These are phyloP conservation scores for Wickerhamiella musiphila DNA, from an alignment of 805 yeast species.

Conservation along the genomic window DNA sequence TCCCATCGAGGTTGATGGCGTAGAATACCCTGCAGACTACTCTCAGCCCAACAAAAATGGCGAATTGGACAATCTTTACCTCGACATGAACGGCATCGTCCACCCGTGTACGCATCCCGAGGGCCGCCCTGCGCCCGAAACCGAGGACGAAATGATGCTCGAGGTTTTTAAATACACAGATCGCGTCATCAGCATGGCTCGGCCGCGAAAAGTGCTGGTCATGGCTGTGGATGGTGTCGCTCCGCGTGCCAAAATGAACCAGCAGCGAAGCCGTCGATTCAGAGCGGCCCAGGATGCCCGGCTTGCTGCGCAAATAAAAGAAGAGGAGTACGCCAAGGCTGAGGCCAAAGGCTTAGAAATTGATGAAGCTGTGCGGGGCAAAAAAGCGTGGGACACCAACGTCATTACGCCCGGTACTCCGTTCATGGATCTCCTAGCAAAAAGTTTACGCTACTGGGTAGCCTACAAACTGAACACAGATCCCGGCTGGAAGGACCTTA, in stretches of 20 bases:
- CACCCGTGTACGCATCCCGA: conserved; percentile 99
- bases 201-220: conserved; percentile 82
- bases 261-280: conserved; percentile 86
- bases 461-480: conserved; percentile 75
- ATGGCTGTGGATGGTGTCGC: conserved; percentile 99
- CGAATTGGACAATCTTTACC: conserved; percentile 78
- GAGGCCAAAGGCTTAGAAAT: conserved; percentile 54
- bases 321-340: conserved; percentile 37
- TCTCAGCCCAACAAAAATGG: conserved; percentile 81
- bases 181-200: conserved; percentile 77
- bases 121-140: conserved; percentile 85
- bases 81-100: conserved; percentile 98
- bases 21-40: conserved; percentile 43
- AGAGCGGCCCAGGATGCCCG: conserved; percentile 82
- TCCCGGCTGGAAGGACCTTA: conserved; percentile 83
- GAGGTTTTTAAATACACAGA: conserved; percentile 89
- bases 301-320: conserved; percentile 47
- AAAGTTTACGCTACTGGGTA: conserved; percentile 75
- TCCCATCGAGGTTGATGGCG: conserved; percentile 36
- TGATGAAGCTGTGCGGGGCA: conserved; percentile 55
- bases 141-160: conserved; percentile 91
- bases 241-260: conserved; percentile 96
- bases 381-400: conserved; percentile 84
- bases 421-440: conserved; percentile 81
- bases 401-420: conserved; percentile 99